Evolutionary conservation across 768 basidiomycete species (phyloP), one percentile per base, ranked within the genome.

Genomic region (Amanita thiersii): DNA sequence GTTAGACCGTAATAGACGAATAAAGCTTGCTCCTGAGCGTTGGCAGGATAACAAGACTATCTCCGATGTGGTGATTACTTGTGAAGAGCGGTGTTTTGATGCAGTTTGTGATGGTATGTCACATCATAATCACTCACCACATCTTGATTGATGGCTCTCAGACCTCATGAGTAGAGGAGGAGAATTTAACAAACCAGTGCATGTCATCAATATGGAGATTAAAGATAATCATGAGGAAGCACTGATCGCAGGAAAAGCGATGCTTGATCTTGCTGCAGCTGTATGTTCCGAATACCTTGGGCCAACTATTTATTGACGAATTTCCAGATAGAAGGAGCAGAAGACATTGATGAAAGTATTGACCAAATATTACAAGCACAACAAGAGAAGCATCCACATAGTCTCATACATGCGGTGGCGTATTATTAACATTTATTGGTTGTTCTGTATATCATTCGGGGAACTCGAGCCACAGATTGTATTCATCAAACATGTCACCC

Each of bases 221-320:
- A 96, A 88, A 66, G 96, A 99, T 63, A 98, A 96, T 56, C 93
- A 97, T 52, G 96, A 98, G 70, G 96, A 99, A 62, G 96, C 96
- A 0, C 69, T 86, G 35, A 90, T 97, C 49, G 96, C 96, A 18
- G 94, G 96, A 12, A 88, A 82, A 59, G 92, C 94, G 2, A 92
- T 98, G 57, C 68, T 98, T 20, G 93, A 94, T 54, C 68, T 99
- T 15, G 91, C 90, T 5, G 69, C 78, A 36, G 85, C 92, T 41
- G 94, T 96, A 54, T 65, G 89, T 71, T 12, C 21, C 12, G 33
- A 41, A 30, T 37, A 7, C 8, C 8, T 31, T 24, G 9, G 14
- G 26, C 32, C 40, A 2, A 17, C 31, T 44, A 18, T 30, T 10
- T 46, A 18, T 40, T 30, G 29, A 39, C 40, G 43, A 12, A 32